Evolutionary conservation across 345 rosid species (phyloP).

Genomic region (Euphorbia peplus): DNA sequence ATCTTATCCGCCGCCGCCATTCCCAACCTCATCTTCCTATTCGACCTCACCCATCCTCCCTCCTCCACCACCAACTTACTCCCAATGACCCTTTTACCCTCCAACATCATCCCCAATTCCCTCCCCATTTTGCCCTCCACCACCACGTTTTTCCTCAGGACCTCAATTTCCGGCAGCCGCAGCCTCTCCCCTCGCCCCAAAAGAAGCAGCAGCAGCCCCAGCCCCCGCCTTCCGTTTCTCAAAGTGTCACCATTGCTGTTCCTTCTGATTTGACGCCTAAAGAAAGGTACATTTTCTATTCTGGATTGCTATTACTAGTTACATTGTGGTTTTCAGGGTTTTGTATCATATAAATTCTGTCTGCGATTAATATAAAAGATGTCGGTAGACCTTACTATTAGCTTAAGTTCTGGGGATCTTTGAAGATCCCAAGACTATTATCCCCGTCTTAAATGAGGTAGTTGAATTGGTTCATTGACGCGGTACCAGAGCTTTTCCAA

Average conservation of each 20-base stretch:
- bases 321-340: background rate
- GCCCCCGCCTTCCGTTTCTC: slow-evolving; percentile 22
- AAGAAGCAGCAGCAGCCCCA: slow-evolving; percentile 24
- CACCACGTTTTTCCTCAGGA: slow-evolving; percentile 43
- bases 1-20: too few species aligned
- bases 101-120: slow-evolving; percentile 44
- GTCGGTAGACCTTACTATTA: too few species aligned
- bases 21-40: too few species aligned
- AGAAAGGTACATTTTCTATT: slow-evolving; percentile 50
- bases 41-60: slow-evolving; percentile 40
- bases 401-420: too few species aligned
- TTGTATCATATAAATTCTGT: slow-evolving; percentile 2
- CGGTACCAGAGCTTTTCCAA: too few species aligned
- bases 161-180: slow-evolving; percentile 67
- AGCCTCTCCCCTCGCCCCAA: slow-evolving; percentile 26
- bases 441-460: too few species aligned
- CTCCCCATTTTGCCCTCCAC: slow-evolving; percentile 35
- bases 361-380: too few species aligned
- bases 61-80: slow-evolving; percentile 20
- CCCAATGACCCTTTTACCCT: slow-evolving; percentile 60
- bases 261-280: slow-evolving; percentile 41
- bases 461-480: too few species aligned
- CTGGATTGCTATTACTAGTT: background rate
- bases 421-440: too few species aligned
- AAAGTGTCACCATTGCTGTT: slow-evolving; percentile 21